Conservation (phyloP, 208 protist genomes). For the Trypanosoma theileri region DNA sequence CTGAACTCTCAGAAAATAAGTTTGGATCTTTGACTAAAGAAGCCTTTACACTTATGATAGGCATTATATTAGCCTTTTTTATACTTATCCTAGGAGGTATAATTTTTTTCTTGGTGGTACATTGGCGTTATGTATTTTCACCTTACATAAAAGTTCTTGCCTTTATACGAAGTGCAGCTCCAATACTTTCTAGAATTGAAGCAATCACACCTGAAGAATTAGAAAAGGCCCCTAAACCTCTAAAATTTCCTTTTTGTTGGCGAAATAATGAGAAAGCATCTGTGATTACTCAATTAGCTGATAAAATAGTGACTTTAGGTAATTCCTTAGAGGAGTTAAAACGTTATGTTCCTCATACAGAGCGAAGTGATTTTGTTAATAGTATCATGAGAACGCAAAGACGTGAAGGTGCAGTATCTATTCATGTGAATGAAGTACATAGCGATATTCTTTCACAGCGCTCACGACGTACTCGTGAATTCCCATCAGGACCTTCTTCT, state of each 20-base stretch:
- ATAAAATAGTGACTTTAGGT: constrained; percentile 15
- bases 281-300: constrained; percentile 4
- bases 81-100: constrained; percentile 15
- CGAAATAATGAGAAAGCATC: background rate
- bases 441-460: background rate
- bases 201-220: background rate
- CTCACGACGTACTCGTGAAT: background rate
- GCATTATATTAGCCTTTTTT: constrained; percentile 29
- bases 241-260: background rate
- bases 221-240: background rate
- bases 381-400: background rate
- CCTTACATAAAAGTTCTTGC: constrained; percentile 3
- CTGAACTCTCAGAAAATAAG: background rate
- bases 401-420: background rate
- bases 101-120: constrained; percentile 8
- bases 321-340: constrained; percentile 4
- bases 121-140: constrained; percentile 19
- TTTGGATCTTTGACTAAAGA: constrained; percentile 25
- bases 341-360: constrained; percentile 5
- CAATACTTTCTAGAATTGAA: constrained; percentile 13
- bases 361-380: background rate
- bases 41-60: constrained; percentile 32
- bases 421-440: background rate
- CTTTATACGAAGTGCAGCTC: constrained; percentile 8
- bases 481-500: background rate